Evolutionary conservation across 768 basidiomycete genomes (phyloP), one percentile per base, ranked within the genome.

Genomic region (Suillus paluster): DNA sequence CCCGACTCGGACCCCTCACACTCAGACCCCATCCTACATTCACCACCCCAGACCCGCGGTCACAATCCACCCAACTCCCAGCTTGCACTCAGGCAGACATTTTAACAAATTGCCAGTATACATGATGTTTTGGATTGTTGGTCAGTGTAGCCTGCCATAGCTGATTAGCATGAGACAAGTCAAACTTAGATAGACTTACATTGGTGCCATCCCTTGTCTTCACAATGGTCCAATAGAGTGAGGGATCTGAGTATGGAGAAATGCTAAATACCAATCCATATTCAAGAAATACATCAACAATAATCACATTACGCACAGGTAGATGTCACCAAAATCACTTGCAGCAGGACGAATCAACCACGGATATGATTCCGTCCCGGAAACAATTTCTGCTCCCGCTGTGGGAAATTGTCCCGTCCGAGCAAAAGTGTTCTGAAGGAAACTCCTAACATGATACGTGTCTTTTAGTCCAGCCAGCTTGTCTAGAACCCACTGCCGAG

Each of bases 301-400:
- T 19, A 7, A 55, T 9, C 19, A 39, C 38, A 11, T 39, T 7
- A 27, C 54, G 7, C 10, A 55, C 54, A 55, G 38, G 25, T 55
- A 55, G 17, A 55, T 27, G 54, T 39, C 36, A 39, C 54, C 39
- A 55, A 55, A 55, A 21, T 38, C 38, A 27, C 49, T 50, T 5
- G 49, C 49, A 19, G 54, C 54, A 19, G 54, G 54, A 55, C 54
- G 54, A 55, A 55, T 39, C 17, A 55, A 19, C 54, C 54, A 55
- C 25, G 54, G 54, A 17, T 41, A 55, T 12, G 54, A 55, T 55
- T 55, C 54, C 0, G 54, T 55, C 15, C 54, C 54, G 11, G 54
- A 39, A 39, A 39, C 2, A 7, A 55, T 25, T 25, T 38, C 38
- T 39, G 54, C 54, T 17, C 25, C 54, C 17, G 54, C 23, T 7